Evolutionary conservation across 177 flowering plant species (phyloP).

Genomic region (Telopea speciosissima): DNA sequence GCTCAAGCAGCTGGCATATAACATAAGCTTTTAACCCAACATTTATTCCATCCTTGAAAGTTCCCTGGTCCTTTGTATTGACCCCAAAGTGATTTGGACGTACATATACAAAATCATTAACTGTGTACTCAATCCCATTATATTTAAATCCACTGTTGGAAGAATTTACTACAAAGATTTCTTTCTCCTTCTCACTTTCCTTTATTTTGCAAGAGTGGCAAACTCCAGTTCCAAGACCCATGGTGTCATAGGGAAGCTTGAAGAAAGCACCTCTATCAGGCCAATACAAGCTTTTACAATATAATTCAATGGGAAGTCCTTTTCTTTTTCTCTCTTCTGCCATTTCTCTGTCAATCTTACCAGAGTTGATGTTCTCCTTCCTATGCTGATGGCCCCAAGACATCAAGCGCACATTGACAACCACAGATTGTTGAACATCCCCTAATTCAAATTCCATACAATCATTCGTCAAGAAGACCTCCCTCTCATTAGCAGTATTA

Average conservation of each 20-base stretch:
- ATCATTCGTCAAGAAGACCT: slow-evolving; percentile 71
- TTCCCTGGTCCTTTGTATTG: slow-evolving; percentile 29
- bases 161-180: slow-evolving; percentile 33
- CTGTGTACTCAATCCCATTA: slow-evolving; percentile 45
- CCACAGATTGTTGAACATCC: slow-evolving; percentile 43
- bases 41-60: slow-evolving; percentile 77
- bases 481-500: slow-evolving; percentile 77
- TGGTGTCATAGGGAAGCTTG: slow-evolving; percentile 35
- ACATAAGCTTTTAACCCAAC: slow-evolving; percentile 79
- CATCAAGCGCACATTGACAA: slow-evolving; percentile 34
- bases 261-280: slow-evolving; percentile 84
- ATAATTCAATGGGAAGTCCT: slow-evolving; percentile 72
- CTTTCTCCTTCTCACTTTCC: slow-evolving; percentile 32
- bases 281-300: slow-evolving; percentile 79
- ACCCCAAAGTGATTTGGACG: slow-evolving; percentile 38
- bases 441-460: slow-evolving; percentile 54
- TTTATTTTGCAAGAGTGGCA: slow-evolving; percentile 57
- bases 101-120: slow-evolving; percentile 68
- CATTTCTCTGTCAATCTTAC: slow-evolving; percentile 43
- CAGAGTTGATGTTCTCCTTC: slow-evolving; percentile 45
- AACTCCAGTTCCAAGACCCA: slow-evolving; percentile 76
- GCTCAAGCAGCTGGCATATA: slow-evolving; percentile 67
- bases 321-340: slow-evolving; percentile 78
- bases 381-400: slow-evolving; percentile 89
- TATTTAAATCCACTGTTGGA: slow-evolving; percentile 37